Conservation (phyloP, 371 early-diverging fungal species). For the Mucor indicus region DNA sequence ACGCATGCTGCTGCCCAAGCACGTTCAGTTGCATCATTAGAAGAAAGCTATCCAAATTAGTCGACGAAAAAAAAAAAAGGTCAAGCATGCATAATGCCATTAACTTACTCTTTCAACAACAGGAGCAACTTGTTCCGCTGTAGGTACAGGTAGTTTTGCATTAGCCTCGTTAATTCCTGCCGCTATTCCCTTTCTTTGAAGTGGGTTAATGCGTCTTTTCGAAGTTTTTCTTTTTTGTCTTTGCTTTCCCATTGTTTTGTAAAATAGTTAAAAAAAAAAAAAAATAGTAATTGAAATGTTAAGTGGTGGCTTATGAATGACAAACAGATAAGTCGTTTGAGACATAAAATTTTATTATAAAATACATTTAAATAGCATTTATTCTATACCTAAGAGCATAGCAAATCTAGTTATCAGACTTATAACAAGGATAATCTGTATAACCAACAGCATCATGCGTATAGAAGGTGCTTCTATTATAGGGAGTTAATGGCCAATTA, state of each 20-base stretch:
- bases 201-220: slow-evolving; percentile 30
- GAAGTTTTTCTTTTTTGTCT: slow-evolving; percentile 19
- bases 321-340: too few species aligned
- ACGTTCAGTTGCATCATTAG: slow-evolving; percentile 69
- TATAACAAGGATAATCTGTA: slow-evolving; percentile 11
- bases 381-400: too few species aligned
- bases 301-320: background rate
- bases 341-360: too few species aligned
- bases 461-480: slow-evolving; percentile 13
- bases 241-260: slow-evolving; percentile 39
- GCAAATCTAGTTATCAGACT: too few species aligned
- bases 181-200: slow-evolving; percentile 23
- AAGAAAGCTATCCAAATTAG: slow-evolving; percentile 52
- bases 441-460: slow-evolving; percentile 8
- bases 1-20: slow-evolving; percentile 90
- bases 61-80: too few species aligned
- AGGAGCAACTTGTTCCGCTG: slow-evolving; percentile 47
- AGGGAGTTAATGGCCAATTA: slow-evolving; percentile 1
- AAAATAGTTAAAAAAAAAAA: background rate
- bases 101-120: slow-evolving; percentile 52
- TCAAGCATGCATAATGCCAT: slow-evolving; percentile 4
- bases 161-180: slow-evolving; percentile 32
- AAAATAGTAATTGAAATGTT: background rate
- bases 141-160: slow-evolving; percentile 14
- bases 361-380: too few species aligned